phyloP scores from a whole-genome alignment of 116 monocot species.

The Cymodocea nodosa region DNA sequence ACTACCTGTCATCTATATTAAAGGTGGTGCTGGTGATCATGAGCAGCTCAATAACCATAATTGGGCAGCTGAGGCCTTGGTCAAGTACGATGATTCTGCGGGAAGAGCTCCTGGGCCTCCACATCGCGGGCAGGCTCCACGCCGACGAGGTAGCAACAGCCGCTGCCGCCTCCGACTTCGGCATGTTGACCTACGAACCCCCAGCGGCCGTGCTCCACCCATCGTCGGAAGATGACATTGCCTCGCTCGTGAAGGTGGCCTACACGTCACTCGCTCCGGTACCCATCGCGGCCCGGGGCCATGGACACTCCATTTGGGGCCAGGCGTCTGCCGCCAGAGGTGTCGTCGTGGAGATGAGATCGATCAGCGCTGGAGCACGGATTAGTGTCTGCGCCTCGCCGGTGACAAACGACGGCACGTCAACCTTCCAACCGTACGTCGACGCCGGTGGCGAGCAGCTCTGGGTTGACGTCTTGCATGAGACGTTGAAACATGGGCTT shows the following conservation, averaged over 20 bases:
- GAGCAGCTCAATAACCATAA: constrained; percentile 17
- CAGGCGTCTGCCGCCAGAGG: constrained; percentile 24
- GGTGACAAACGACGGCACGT: background rate
- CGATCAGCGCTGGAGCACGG: background rate
- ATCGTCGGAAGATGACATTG: constrained; percentile 6
- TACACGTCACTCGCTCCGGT: constrained; percentile 8
- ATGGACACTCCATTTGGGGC: constrained; percentile 25
- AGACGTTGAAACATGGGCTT: constrained; percentile 23
- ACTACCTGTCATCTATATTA: constrained; percentile 10
- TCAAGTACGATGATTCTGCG: constrained; percentile 11
- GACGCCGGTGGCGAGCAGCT: constrained; percentile 31
- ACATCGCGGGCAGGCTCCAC: constrained; percentile 5
- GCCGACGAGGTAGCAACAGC: constrained; percentile 2
- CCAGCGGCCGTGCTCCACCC: constrained; percentile 16
- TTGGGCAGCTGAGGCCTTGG: constrained; percentile 15
- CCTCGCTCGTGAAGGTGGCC: constrained; percentile 5
- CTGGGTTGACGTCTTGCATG: constrained; percentile 24
- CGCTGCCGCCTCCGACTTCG: constrained; percentile 21
- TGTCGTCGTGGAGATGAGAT: constrained; percentile 23
- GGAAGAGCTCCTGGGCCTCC: constrained; percentile 11
- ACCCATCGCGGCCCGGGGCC: constrained; percentile 21
- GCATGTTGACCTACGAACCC: constrained; percentile 1
- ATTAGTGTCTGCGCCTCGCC: background rate
- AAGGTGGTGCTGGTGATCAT: constrained; percentile 8
- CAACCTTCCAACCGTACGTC: constrained; percentile 3